Evolutionary conservation across 805 yeast genomes (phyloP).

Genomic region (Sugiyamaella smithiae): DNA sequence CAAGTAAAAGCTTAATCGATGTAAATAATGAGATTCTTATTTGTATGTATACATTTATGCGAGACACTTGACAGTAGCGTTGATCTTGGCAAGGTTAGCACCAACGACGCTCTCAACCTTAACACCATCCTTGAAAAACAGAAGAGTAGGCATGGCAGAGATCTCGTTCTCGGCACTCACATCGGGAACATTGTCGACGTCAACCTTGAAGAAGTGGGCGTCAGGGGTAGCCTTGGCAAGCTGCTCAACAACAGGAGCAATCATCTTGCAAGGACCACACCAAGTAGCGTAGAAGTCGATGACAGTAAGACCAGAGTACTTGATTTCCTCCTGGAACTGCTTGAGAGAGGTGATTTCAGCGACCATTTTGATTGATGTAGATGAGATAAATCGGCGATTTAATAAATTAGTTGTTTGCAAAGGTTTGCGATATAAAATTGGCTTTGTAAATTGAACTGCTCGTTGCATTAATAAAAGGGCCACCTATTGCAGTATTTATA

Average conservation of each 20-base stretch:
- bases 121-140: conserved; percentile 81
- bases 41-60: too few relatives aligned
- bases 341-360: conserved; percentile 44
- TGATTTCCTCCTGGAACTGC: conserved; percentile 68
- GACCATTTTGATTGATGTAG: conserved; percentile 45
- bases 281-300: conserved; percentile 96
- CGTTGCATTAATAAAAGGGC: background rate
- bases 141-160: conserved; percentile 63
- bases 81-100: conserved; percentile 63
- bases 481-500: background rate
- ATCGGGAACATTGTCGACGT: conserved; percentile 78
- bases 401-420: background rate
- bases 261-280: conserved; percentile 98
- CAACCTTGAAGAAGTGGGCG: conserved; percentile 83
- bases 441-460: conserved; percentile 1
- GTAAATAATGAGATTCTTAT: too few relatives aligned
- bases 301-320: conserved; percentile 70
- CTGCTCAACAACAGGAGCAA: conserved; percentile 74
- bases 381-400: conserved; percentile 12
- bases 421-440: conserved; percentile 2
- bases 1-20: too few relatives aligned
- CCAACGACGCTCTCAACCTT: conserved; percentile 79
- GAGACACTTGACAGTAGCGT: conserved; percentile 63
- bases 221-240: conserved; percentile 50
- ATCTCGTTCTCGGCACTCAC: conserved; percentile 69